Evolutionary conservation across 2,329 filamentous ascomycete species (phyloP), one percentile per base, ranked within the genome.

Genomic region (Exophiala aquamarina): DNA sequence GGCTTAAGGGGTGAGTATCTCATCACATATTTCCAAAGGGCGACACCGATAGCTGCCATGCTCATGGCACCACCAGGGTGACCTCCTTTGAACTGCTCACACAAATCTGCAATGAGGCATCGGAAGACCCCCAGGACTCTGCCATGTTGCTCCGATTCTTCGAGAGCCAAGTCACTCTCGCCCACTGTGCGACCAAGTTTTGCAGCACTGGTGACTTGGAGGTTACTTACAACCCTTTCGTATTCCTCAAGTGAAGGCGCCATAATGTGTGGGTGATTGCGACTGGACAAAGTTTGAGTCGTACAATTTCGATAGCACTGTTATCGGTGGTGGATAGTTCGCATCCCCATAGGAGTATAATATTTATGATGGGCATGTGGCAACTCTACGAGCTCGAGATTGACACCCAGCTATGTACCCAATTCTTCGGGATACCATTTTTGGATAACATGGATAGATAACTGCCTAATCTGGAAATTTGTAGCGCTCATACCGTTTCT

Each of bases 11-110:
- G 79, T 2, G 76, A 73, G 58, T 81, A 83, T 39, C 70, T 70
- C 81, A 84, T 83, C 3, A 70, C 68, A 57, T 84, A 81, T 54
- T 81, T 83, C 72, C 75, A 84, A 2, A 83, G 61, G 0, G 79
- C 74, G 14, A 83, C 68, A 9, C 80, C 80, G 44, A 83, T 82
- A 4, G 76, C 79, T 18, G 78, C 79, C 40, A 42, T 42, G 13
- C 40, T 31, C 41, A 44, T n/a, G 3, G 41, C 41, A 13, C 17
- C 17, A 10, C 41, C 41, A 15, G 17, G 17, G 34, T 44, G 41
- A n/a, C 41, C 41, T 15, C 41, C 41, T 17, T 17, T 21, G 19
- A 35, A 29, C 6, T 42, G 40, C 10, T 42, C 29, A 26, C 20
- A 32, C 17, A 42, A 29, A 29, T 42, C 40, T n/a, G 29, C 23